Conservation (phyloP, 352 stramenopile species). For the Pythium aquatile region DNA sequence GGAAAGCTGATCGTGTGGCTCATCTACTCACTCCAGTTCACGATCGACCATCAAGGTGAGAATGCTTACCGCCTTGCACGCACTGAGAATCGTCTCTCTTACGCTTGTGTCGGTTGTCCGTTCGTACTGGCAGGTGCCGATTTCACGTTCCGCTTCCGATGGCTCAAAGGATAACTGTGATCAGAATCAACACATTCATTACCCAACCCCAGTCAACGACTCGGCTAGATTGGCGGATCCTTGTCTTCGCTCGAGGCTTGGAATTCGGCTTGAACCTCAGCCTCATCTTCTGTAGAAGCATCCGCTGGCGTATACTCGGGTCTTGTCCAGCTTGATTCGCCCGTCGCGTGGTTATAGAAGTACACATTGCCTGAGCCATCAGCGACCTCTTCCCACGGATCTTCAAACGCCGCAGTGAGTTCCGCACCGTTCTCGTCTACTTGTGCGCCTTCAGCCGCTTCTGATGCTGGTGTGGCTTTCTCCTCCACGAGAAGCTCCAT, state of each 20-base stretch:
- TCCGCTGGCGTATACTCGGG: slow-evolving; percentile 1
- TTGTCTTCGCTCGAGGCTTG: neutral
- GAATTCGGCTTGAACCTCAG: neutral
- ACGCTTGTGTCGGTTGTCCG: too few relatives aligned
- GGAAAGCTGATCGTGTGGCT: slow-evolving; percentile 14
- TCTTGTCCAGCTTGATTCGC: slow-evolving; percentile 61
- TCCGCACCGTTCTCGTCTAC: neutral
- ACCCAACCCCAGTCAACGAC: too few relatives aligned
- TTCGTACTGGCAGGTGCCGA: neutral
- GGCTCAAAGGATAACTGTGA: neutral
- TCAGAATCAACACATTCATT: too few relatives aligned
- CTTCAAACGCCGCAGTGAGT: slow-evolving; percentile 1
- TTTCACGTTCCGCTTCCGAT: neutral
- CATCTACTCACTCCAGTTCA: slow-evolving; percentile 10
- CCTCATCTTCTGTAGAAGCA: neutral
- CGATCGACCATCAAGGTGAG: slow-evolving; percentile 2
- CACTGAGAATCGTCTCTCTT: neutral
- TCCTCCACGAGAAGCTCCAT: slow-evolving; percentile 57
- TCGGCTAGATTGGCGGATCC: too few relatives aligned
- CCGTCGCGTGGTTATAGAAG: slow-evolving; percentile 62
- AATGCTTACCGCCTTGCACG: neutral
- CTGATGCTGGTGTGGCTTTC: neutral
- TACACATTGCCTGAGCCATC: slow-evolving; percentile 69
- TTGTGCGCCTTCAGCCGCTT: neutral
- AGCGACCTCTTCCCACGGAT: slow-evolving; percentile 67